Evolutionary conservation across 306 rosid species (phyloP).

Genomic region (Macrotyloma uniflorum): DNA sequence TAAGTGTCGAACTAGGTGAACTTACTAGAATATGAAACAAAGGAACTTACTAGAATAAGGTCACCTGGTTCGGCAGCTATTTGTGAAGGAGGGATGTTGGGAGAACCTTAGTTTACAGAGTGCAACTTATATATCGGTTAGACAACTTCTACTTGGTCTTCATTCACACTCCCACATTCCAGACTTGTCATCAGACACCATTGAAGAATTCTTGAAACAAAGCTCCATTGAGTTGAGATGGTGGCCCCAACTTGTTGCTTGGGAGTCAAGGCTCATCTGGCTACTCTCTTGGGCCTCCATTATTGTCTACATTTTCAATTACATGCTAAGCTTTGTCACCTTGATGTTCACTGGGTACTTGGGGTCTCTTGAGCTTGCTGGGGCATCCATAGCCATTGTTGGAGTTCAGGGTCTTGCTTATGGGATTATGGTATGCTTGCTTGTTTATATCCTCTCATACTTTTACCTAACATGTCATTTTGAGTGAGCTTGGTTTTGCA

Average conservation of each 20-base stretch:
- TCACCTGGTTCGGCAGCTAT: no score
- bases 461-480: not conserved
- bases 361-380: constrained; percentile 63
- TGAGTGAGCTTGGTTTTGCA: not conserved
- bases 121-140: no score
- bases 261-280: constrained; percentile 63
- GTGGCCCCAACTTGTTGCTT: constrained; percentile 54
- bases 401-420: constrained; percentile 78
- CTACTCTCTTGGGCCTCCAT: constrained; percentile 29
- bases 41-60: no score
- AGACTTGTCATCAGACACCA: constrained; percentile 40
- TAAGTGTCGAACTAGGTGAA: no score
- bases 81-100: no score
- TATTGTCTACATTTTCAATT: constrained; percentile 35
- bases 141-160: constrained; percentile 23
- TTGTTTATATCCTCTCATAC: not conserved
- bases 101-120: no score
- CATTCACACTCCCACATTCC: constrained; percentile 43
- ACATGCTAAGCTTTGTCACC: constrained; percentile 43
- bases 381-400: constrained; percentile 68
- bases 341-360: constrained; percentile 61
- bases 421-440: constrained; percentile 57
- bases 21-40: no score
- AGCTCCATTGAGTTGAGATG: constrained; percentile 33
- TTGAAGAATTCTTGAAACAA: constrained; percentile 46